phyloP scores from a whole-genome alignment of 163 green algal genomes.

The Chlorella variabilis region DNA sequence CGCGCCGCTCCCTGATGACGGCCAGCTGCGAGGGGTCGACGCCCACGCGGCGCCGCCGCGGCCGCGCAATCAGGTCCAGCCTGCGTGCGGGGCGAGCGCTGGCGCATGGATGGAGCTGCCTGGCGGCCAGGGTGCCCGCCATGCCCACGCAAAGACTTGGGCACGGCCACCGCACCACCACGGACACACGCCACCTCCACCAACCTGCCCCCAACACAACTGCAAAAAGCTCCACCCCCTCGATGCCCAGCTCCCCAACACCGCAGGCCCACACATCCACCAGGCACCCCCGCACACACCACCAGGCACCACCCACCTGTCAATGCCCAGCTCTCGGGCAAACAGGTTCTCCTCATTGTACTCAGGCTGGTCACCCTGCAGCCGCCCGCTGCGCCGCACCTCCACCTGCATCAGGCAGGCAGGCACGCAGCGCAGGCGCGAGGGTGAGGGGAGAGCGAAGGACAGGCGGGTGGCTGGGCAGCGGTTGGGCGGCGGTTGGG shows the following conservation, averaged over 20 bases:
- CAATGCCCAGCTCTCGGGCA: conserved; percentile 37
- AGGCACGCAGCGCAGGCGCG: background rate
- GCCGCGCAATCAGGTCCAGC: conserved; percentile 32
- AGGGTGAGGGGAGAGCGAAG: no score
- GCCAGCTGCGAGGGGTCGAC: conserved; percentile 26
- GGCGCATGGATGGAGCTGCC: no score
- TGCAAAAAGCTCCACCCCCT: no score
- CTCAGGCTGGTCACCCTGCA: conserved; percentile 13
- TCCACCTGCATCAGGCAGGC: conserved; percentile 20
- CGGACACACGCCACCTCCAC: no score
- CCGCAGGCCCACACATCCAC: background rate
- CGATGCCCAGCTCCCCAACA: no score
- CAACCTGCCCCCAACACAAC: no score
- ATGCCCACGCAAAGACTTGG: no score
- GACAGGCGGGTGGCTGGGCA: no score
- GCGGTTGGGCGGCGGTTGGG: no score
- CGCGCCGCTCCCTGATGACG: conserved; percentile 19
- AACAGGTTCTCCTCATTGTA: conserved; percentile 39
- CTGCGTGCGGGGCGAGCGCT: conserved; percentile 20
- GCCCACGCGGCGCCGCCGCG: conserved; percentile 28
- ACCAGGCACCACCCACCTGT: conserved; percentile 14
- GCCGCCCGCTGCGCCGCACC: conserved; percentile 33
- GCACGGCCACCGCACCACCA: no score
- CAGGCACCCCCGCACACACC: background rate
- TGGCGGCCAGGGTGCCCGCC: no score